Base-by-base conservation (phyloP, 1,284 basidiomycete species). In the Ceratobasidium sp. region DNA sequence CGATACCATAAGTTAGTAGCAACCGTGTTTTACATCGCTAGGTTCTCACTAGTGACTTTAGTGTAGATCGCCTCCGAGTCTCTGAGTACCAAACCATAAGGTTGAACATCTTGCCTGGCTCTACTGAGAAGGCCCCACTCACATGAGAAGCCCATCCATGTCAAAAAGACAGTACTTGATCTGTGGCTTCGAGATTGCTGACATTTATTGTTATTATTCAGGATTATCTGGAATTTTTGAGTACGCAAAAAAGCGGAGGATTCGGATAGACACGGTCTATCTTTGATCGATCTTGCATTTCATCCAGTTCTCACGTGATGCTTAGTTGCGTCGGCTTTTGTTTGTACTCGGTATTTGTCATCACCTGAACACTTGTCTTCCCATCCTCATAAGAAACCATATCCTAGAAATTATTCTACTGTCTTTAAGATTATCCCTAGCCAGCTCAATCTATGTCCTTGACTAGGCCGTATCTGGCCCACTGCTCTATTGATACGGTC, bases 31-130 rank as follows among this genome's bases (percentile, higher is more conserved):
- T 26, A 21, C 10, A 48, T 39, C 36, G 36, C 5, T 9, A 30
- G 32, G 26, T 32, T 81, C 84, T 79, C 75, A 92, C 91, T 92
- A 60, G 90, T 92, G 26, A 91, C 90, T 77, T 87, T 83, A 32
- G 90, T 91, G 79, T 92, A 92, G 41, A 93, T 84, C 53, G 82
- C 82, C 77, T 93, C 90, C 3, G 90, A 88, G 79, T 92, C 89
- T 28, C 88, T 83, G 82, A n/a, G 16, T 55, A 16, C 4, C 10
- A 46, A 21, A 18, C 16, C 16, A 26, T n/a, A 30, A 36, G 10
- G n/a, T 53, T 12, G 32, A 12, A 41, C 18, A 36, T 34, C 36
- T n/a, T 3, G 14, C 9, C 12, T 21, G 4, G 32, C 36, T 21
- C 30, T 21, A 3, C 32, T 39, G 18, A 36, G n/a, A 1, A 39